Base-by-base conservation (phyloP, 192 early-diverging fungal genomes). In the Irineochytrium annulatum region DNA sequence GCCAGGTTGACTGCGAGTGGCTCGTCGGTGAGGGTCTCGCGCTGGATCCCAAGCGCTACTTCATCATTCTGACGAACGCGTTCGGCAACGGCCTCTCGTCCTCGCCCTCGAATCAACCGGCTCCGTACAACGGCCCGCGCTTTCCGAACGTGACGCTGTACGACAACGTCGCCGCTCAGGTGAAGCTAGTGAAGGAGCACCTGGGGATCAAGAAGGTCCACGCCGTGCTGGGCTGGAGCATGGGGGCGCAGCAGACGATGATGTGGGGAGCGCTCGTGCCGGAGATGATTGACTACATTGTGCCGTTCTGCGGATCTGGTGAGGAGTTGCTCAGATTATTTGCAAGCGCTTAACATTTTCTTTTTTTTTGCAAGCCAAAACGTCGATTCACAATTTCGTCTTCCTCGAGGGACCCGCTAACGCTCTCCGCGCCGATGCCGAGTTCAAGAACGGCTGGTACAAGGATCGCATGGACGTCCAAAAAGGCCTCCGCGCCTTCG, bases 11-110 rank as follows among this genome's bases (percentile, higher is more conserved):
- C n/a, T n/a, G n/a, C n/a, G n/a, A n/a, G n/a, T n/a, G n/a, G n/a
- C n/a, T n/a, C n/a, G n/a, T n/a, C n/a, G n/a, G n/a, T n/a, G n/a
- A n/a, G n/a, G n/a, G n/a, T n/a, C n/a, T n/a, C n/a, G n/a, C n/a
- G n/a, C n/a, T n/a, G n/a, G n/a, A n/a, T n/a, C n/a, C n/a, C n/a
- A n/a, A n/a, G n/a, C n/a, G n/a, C n/a, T n/a, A n/a, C n/a, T n/a
- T n/a, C n/a, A n/a, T 66, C 16, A 29, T 66, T 3, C 35, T 37
- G 11, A 60, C 60, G 17, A 55, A 52, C 63, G 32, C 66, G 64
- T 66, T 66, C 49, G 64, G 64, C 24, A 64, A 64, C 26, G 61
- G 62, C 3, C 53, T 30, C n/a, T 67, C 62, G 6, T 67, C 63
- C 17, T 69, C 65, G 4, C 64, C 64, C 34, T 57, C 51, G 41